Evolutionary conservation across 495 filamentous ascomycete species (phyloP), one percentile per base, ranked within the genome.

Genomic region (Eremomyces bilateralis): DNA sequence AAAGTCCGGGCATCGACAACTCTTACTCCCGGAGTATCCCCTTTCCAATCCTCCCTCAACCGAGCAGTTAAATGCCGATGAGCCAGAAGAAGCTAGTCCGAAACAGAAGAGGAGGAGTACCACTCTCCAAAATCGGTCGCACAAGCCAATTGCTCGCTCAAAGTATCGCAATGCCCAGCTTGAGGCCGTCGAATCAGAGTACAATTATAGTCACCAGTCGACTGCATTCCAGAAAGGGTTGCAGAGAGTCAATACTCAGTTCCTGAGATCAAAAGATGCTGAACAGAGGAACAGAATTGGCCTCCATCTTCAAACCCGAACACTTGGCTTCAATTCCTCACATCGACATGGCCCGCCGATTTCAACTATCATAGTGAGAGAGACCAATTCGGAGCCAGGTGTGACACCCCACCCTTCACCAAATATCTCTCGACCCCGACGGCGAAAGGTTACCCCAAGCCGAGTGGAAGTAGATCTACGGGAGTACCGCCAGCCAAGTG

Each of bases 401-500:
- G 24, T 27, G 24, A 27, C 30, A 10, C 6, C 10, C 10, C 10
- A 8, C 30, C 15, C 10, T 16, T 32, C 30, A 11, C 16, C 6
- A 32, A 18, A 6, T 8, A 32, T 8, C 8, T 32, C 10, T 32
- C 10, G 13, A 13, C 30, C 8, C 22, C 25, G 39, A 35, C 19
- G 39, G 4, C 53, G 51, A 8, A 58, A 58, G 28, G 16, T 24
- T 4, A 33, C 18, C 17, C 33, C 51, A 8, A 31, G 22, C 6
- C 42, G 51, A 11, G 34, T 58, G 18, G 48, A 54, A 39, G 40
- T 38, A 2, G 47, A 53, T 21, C 29, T 46, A 13, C 38, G 42
- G 20, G 44, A 49, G 21, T 56, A 46, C 31, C 35, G 51, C 21
- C 54, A 58, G 34, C 53, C 53, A 21, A 49, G 41, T 25, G 51